Base-by-base conservation (phyloP, 2,329 filamentous ascomycete genomes). In the Drechslerella coelobrocha region DNA sequence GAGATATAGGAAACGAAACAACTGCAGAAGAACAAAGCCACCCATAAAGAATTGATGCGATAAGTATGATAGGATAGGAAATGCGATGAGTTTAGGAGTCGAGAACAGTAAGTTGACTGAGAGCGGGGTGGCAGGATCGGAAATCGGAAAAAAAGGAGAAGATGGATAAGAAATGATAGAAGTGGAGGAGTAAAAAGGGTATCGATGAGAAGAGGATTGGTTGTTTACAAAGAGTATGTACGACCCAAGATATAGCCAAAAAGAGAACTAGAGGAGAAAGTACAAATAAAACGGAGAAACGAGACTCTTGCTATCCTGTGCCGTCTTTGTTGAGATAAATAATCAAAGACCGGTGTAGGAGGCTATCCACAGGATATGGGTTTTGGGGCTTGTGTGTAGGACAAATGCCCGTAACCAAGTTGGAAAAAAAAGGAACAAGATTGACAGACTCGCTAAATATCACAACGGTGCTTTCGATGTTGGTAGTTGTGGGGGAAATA, bases 361-460 rank as follows among this genome's bases (percentile, higher is more conserved):
- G 41, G 19, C 9, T 14, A 19, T 19, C n/a, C 52, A 27, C 37
- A 34, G 60, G 24, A 19, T 52, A 47, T 27, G 34, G 50, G 55
- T 66, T 37, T 52, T 43, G 47, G 27, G 47, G 52, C 37, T 50
- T 27, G 10, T 23, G 19, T 21, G 29, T 8, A 14, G 51, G 51
- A n/a, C 5, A 29, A 53, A 6, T 10, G 7, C 23, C 19, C 21
- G 45, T 19, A 29, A 24, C 21, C n/a, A 63, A 41, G 29, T 66
- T 50, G 34, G 53, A 69, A 57, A 57, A 59, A 57, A 53, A 26
- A 66, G 43, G 54, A 62, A 50, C 47, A 61, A 48, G 19, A 48
- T 51, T 37, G 26, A 55, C 26, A 73, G 9, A 59, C 60, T 62
- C 62, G 60, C 47, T 61, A 72, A 68, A 74, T 69, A 69, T 66